A percentile compares a stretch with the other conserved stretches of the same genome.
These are phyloP conservation scores for Coniochaeta ligniaria DNA, from an alignment of 2,329 filamentous ascomycete species.

Conservation along the genomic window DNA sequence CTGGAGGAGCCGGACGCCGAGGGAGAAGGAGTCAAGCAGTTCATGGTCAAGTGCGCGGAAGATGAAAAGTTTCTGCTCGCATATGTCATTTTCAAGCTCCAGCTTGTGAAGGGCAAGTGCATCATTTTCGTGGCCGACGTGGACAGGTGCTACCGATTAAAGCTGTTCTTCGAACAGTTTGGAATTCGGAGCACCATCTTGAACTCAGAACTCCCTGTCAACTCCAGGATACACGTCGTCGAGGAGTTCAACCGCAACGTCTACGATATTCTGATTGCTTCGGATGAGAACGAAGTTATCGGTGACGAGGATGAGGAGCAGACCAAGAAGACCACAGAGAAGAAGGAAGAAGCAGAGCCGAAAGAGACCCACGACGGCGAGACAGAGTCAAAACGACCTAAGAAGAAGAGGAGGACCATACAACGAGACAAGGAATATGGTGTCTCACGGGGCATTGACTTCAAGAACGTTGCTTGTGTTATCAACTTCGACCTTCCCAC, in stretches of 20 bases:
- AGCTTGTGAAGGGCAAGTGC: constrained; percentile 88
- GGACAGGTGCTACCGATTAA: constrained; percentile 82
- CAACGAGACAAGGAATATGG: constrained; percentile 82
- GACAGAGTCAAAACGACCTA: constrained; percentile 22
- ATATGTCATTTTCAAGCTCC: constrained; percentile 92
- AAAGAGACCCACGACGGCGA: constrained; percentile 17
- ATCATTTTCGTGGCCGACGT: constrained; percentile 69
- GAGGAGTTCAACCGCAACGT: constrained; percentile 96
- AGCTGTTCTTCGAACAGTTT: constrained; percentile 95
- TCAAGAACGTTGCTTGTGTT: constrained; percentile 88
- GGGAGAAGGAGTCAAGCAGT: constrained; percentile 73
- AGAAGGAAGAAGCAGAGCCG: constrained; percentile 20
- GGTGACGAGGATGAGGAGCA: constrained; percentile 31
- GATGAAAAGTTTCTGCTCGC: constrained; percentile 93
- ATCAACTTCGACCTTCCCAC: constrained; percentile 95
- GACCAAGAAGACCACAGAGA: constrained; percentile 14
- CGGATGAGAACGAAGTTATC: constrained; percentile 47
- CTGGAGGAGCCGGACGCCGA: constrained; percentile 77
- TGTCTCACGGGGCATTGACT: constrained; percentile 93
- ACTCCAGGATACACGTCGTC: constrained; percentile 87
- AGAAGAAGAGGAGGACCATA: constrained; percentile 58
- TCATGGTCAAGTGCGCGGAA: constrained; percentile 84
- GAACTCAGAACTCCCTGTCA: constrained; percentile 90
- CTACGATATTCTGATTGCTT: constrained; percentile 97
- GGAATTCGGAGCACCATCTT: constrained; percentile 88